These are phyloP conservation scores for Moringa oleifera DNA, from an alignment of 345 rosid species.

Conservation along the genomic window DNA sequence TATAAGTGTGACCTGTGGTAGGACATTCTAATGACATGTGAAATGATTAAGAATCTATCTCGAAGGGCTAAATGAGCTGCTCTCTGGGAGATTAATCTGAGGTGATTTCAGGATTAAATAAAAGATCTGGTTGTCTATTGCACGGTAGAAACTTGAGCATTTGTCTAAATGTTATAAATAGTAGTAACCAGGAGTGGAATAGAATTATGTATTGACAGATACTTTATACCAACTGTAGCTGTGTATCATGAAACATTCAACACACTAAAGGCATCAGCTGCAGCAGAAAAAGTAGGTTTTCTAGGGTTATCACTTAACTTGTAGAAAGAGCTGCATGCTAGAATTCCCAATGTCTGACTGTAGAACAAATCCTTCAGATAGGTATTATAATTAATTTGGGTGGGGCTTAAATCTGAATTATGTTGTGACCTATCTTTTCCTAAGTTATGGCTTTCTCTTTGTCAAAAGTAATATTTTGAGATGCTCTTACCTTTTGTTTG, in stretches of 20 bases:
- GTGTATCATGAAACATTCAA: not conserved
- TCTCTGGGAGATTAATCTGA: not conserved
- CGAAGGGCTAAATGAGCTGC: not conserved
- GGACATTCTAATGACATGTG: not conserved
- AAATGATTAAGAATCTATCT: too few relatives aligned
- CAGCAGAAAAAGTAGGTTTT: not conserved
- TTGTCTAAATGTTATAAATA: too few relatives aligned
- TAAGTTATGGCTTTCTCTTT: constrained; percentile 2
- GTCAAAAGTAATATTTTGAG: not conserved
- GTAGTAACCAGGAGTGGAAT: too few relatives aligned
- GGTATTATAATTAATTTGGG: too few relatives aligned
- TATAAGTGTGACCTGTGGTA: too few relatives aligned
- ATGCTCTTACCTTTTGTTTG: not conserved
- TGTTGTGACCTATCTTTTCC: too few relatives aligned
- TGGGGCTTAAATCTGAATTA: too few relatives aligned
- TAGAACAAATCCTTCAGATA: too few relatives aligned
- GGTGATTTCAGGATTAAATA: not conserved
- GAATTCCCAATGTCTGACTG: too few relatives aligned
- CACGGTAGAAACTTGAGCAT: not conserved
- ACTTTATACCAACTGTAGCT: not conserved
- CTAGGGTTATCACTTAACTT: not conserved
- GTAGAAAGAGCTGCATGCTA: too few relatives aligned
- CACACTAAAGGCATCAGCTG: not conserved
- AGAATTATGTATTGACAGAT: too few relatives aligned
- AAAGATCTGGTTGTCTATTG: not conserved